These are phyloP conservation scores for Yamagishiella unicocca DNA, from an alignment of 139 green algal genomes.

Conservation along the genomic window DNA sequence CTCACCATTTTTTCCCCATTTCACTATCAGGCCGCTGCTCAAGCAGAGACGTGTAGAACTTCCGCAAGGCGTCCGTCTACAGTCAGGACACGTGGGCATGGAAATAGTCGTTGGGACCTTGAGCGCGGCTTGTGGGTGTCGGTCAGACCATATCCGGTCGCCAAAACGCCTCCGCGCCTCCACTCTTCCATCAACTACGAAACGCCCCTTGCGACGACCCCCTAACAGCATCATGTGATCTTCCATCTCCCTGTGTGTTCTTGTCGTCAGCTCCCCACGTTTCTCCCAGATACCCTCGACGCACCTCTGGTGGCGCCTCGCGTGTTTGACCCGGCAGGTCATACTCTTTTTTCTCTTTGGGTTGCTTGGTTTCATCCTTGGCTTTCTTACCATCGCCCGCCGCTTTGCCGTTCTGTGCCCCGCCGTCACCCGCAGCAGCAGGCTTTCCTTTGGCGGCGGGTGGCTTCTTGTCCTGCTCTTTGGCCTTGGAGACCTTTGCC, in stretches of 20 bases:
- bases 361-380: slow-evolving; percentile 49
- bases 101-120: too few relatives aligned
- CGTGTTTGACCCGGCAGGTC: slow-evolving; percentile 86
- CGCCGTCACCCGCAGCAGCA: background rate
- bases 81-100: background rate
- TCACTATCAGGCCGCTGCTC: slow-evolving; percentile 79
- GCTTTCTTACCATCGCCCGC: slow-evolving; percentile 4
- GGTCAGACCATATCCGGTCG: too few relatives aligned
- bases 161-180: too few relatives aligned
- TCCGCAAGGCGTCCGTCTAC: slow-evolving; percentile 79
- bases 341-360: slow-evolving; percentile 74
- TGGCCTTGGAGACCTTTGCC: background rate
- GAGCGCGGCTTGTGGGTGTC: too few relatives aligned
- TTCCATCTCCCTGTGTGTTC: too few relatives aligned
- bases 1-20: slow-evolving; percentile 84
- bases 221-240: too few relatives aligned
- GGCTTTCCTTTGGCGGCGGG: slow-evolving; percentile 11
- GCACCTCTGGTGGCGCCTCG: slow-evolving; percentile 79
- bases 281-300: too few relatives aligned
- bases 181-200: too few relatives aligned
- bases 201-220: too few relatives aligned
- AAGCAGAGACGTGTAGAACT: slow-evolving; percentile 87
- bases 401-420: slow-evolving; percentile 23
- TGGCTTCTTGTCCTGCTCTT: slow-evolving; percentile 29
- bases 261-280: too few relatives aligned